Base-by-base conservation (phyloP, 345 rosid species). In the Leavenworthia alabamica region DNA sequence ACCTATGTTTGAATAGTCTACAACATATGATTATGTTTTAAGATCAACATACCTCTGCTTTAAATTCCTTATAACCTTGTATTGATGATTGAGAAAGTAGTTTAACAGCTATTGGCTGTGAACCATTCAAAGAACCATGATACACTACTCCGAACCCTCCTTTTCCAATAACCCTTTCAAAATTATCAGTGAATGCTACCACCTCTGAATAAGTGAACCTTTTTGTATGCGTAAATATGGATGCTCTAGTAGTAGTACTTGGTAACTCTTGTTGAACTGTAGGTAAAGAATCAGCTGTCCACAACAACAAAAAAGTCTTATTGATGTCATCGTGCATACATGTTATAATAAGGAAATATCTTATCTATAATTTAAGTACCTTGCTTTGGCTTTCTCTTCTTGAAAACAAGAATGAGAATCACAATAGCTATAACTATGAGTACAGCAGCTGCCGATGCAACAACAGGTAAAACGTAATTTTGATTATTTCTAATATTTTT, bases 101-200 rank as follows among this genome's bases (percentile, higher is more conserved):
- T 63, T 75, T 75, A 7, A 78, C 70, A 3, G 79, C 82, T 1
- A 74, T 54, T 50, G 52, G 40, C 3, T 43, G 17, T 19, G 22
- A 1, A 20, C 22, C 64, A 52, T 6, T 55, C 7, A 70, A 33
- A 42, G 2, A 55, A 32, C 82, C 82, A 23, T 55, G 75, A 60
- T 63, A 68, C 53, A 75, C 76, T 4, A 60, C 35, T 24, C 77
- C 77, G n/a, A 75, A 78, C 7, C 67, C 74, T 48, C 79, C 82
- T 41, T 74, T 56, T 1, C 79, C 77, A 33, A 68, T 40, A 20
- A 60, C 70, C 29, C 22, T 13, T 44, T 60, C 50, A n/a, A 78
- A 78, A 36, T 71, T 64, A 36, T 68, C 19, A 3, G 79, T 78
- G 6, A 75, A 36, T 4, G 4, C 47, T 3, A 28, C 16, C 1